Base-by-base conservation (phyloP, 306 rosid species). In the Canavalia ensiformis region DNA sequence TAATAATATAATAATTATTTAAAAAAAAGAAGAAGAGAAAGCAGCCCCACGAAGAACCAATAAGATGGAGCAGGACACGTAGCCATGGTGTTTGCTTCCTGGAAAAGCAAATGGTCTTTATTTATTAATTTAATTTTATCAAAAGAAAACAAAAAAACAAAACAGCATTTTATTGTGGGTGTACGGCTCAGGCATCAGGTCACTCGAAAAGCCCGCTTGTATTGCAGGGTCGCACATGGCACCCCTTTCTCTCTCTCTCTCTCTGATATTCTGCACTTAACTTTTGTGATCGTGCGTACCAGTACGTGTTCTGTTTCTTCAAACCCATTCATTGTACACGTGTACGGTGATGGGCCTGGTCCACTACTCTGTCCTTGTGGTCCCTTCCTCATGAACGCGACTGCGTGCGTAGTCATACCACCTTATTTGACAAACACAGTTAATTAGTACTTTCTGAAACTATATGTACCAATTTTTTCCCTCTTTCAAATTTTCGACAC, bases 191-290 rank as follows among this genome's bases (percentile, higher is more conserved):
- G 37, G 74, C 69, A 65, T 75, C 52, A 64, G 68, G 39, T 18
- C 68, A 70, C 52, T 83, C 13, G 78, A 77, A 71, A 71, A 59
- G 31, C 82, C 65, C 85, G 73, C 70, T 69, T 68, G 41, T 3
- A 9, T 54, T 65, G 82, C 90, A 85, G 88, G 60, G 39, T 42
- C 18, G 88, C 92, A 91, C 97, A 90, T 88, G 94, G 52, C 83
- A 60, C 68, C 25, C 50, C 35, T 7, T 34, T 68, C 73, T 34
- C 34, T 63, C 45, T 18, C 25, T 18, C 25, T 18, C 25, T 18
- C 25, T 44, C 28, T 74, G 62, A 67, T 74, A 74, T 60, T 80
- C 65, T 84, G 84, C 75, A 4, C 33, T 76, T 57, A 67, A 56
- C 75, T 73, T 86, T 74, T 85, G 41, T 56, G 86, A 86, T 72